Conservation (phyloP, 2,329 filamentous ascomycete genomes). For the Sclerotinia borealis region DNA sequence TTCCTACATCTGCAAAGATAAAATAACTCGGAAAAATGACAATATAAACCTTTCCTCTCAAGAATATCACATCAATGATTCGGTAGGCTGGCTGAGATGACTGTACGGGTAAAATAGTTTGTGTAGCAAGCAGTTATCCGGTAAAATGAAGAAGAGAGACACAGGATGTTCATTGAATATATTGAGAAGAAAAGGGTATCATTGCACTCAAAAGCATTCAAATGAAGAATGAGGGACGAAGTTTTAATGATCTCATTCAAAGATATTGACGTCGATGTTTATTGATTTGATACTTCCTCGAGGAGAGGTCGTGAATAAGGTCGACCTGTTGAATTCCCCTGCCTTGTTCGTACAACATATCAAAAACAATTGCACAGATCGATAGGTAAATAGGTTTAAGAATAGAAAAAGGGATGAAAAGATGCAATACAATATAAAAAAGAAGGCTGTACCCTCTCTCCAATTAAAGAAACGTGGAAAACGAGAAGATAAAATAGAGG, state of each 20-base stretch:
- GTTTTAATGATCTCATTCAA: background rate
- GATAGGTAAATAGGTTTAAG: background rate
- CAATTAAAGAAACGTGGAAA: background rate
- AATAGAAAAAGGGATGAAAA: background rate
- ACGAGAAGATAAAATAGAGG: background rate
- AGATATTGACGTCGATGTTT: conserved; percentile 7
- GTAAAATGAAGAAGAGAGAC: conserved; percentile 22
- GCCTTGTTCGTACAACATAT: background rate
- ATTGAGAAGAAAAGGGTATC: conserved; percentile 18
- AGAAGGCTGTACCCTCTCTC: background rate
- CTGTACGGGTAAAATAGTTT: conserved; percentile 14
- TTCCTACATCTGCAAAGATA: conserved; percentile 7
- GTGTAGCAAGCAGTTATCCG: conserved; percentile 27
- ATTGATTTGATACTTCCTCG: background rate
- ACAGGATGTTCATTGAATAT: conserved; percentile 24
- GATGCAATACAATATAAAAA: background rate
- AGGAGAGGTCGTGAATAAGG: background rate
- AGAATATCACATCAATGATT: conserved; percentile 15
- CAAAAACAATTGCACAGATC: background rate
- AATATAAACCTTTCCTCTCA: background rate
- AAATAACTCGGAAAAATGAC: background rate
- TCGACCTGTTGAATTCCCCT: background rate
- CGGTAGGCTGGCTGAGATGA: conserved; percentile 14
- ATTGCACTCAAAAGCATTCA: conserved; percentile 23
- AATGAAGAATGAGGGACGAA: background rate